Evolutionary conservation across 2,329 filamentous ascomycete species (phyloP).

Genomic region (Alternaria infectoria): DNA sequence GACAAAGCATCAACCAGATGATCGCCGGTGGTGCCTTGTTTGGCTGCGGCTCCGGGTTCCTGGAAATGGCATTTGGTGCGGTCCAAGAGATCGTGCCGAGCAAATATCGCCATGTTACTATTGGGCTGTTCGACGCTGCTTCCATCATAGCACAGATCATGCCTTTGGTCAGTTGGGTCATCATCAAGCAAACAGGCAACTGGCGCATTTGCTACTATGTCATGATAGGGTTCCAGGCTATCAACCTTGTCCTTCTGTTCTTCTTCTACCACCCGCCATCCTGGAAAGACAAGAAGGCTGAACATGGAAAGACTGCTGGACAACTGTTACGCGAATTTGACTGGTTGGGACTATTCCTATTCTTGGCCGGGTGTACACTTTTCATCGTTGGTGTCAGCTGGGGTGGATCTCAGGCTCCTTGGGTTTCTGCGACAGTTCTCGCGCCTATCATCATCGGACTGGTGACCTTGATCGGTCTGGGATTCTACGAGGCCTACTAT

Average conservation of each 20-base stretch:
- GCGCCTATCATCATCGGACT: slow-evolving; percentile 35
- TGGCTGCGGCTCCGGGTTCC: slow-evolving; percentile 50
- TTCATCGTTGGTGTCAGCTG: slow-evolving; percentile 42
- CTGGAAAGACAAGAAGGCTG: slow-evolving; percentile 44
- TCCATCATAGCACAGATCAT: slow-evolving; percentile 42
- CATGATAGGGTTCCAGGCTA: slow-evolving; percentile 41
- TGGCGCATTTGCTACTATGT: slow-evolving; percentile 42
- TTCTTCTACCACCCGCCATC: slow-evolving; percentile 48
- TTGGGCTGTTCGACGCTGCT: slow-evolving; percentile 45
- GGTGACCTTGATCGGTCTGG: slow-evolving; percentile 29
- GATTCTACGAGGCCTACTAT: slow-evolving; percentile 37
- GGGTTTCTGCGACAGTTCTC: slow-evolving; percentile 31
- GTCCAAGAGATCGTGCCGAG: slow-evolving; percentile 50
- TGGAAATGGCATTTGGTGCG: slow-evolving; percentile 51
- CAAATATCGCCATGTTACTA: slow-evolving; percentile 47
- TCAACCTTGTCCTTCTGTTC: slow-evolving; percentile 30
- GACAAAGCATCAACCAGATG: slow-evolving; percentile 49
- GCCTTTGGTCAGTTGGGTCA: slow-evolving; percentile 38
- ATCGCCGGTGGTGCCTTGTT: slow-evolving; percentile 51
- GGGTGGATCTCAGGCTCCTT: slow-evolving; percentile 35
- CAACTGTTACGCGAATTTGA: slow-evolving; percentile 36
- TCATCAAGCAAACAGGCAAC: slow-evolving; percentile 37
- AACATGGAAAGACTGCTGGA: slow-evolving; percentile 30
- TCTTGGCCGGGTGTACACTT: slow-evolving; percentile 34
- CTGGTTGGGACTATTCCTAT: slow-evolving; percentile 37